A percentile compares a stretch with the other conserved stretches of the same genome.
These are phyloP conservation scores for Phycomyces nitens DNA, from an alignment of 192 early-diverging fungal species.

Conservation along the genomic window DNA sequence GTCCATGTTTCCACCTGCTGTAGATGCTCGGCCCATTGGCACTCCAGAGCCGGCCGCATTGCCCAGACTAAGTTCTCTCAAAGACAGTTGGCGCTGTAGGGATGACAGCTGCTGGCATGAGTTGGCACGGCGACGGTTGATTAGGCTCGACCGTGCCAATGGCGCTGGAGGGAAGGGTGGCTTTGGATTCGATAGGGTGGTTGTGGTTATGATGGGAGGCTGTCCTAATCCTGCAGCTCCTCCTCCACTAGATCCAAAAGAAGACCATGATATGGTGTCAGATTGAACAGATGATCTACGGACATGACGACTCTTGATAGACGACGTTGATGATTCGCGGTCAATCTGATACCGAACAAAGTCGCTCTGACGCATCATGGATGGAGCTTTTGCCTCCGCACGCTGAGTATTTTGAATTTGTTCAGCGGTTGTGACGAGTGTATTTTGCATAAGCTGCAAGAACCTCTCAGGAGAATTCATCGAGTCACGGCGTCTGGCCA, in stretches of 20 bases:
- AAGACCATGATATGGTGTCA: slow-evolving; percentile 12
- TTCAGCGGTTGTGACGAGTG: background rate
- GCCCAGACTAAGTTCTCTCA: slow-evolving; percentile 10
- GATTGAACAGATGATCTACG: slow-evolving; percentile 30
- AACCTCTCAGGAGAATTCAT: slow-evolving; percentile 29
- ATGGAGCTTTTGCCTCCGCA: background rate
- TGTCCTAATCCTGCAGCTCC: background rate
- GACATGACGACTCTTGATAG: slow-evolving; percentile 21
- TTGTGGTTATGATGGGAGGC: background rate
- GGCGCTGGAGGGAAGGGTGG: background rate
- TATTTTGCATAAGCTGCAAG: slow-evolving; percentile 18
- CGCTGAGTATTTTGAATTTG: background rate
- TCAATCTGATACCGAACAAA: slow-evolving; percentile 19
- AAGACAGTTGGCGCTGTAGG: slow-evolving; percentile 1
- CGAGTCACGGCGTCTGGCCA: slow-evolving; percentile 8
- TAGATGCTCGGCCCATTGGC: too few relatives aligned
- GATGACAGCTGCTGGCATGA: slow-evolving; percentile 14
- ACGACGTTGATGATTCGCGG: slow-evolving; percentile 26
- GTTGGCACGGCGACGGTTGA: slow-evolving; percentile 7
- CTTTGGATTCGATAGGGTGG: background rate
- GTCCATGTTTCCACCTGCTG: background rate
- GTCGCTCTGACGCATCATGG: slow-evolving; percentile 13
- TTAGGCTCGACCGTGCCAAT: background rate
- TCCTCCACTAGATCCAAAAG: background rate
- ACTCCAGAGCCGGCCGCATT: background rate